These are phyloP conservation scores for Botrytis elliptica DNA, from an alignment of 2,329 filamentous ascomycete genomes.

Conservation along the genomic window DNA sequence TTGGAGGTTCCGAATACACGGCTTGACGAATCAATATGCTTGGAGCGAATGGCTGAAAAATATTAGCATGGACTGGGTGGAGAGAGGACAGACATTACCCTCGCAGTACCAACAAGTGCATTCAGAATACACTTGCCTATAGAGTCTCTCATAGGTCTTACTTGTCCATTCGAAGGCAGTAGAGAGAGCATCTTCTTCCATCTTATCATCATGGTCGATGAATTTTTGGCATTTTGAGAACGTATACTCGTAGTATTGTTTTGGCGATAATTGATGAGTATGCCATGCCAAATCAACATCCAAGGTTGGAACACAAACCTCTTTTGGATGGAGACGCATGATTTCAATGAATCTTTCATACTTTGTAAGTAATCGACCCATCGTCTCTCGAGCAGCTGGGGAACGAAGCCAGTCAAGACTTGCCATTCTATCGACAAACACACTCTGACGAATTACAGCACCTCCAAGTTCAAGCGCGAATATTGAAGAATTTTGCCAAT, in stretches of 20 bases:
- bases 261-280: conserved; percentile 68
- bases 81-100: conserved; percentile 38
- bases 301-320: conserved; percentile 65
- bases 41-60: conserved; percentile 52
- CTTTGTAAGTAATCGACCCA: conserved; percentile 62
- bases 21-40: conserved; percentile 50
- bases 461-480: conserved; percentile 66
- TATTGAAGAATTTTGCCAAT: conserved; percentile 65
- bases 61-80: neutral
- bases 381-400: conserved; percentile 61
- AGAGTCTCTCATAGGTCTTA: conserved; percentile 65
- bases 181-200: conserved; percentile 65
- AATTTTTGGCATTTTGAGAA: conserved; percentile 52
- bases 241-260: conserved; percentile 61
- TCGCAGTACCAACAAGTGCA: conserved; percentile 88
- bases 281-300: conserved; percentile 79
- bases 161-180: conserved; percentile 70
- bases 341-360: conserved; percentile 63
- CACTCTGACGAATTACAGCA: conserved; percentile 64
- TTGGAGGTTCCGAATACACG: conserved; percentile 48
- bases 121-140: conserved; percentile 66
- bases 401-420: conserved; percentile 77
- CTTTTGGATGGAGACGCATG: conserved; percentile 48
- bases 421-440: conserved; percentile 72
- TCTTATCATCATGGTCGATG: conserved; percentile 82